Evolutionary conservation across 2,329 filamentous ascomycete genomes (phyloP), one percentile per base, ranked within the genome.

Genomic region (Graphilbum sp.): DNA sequence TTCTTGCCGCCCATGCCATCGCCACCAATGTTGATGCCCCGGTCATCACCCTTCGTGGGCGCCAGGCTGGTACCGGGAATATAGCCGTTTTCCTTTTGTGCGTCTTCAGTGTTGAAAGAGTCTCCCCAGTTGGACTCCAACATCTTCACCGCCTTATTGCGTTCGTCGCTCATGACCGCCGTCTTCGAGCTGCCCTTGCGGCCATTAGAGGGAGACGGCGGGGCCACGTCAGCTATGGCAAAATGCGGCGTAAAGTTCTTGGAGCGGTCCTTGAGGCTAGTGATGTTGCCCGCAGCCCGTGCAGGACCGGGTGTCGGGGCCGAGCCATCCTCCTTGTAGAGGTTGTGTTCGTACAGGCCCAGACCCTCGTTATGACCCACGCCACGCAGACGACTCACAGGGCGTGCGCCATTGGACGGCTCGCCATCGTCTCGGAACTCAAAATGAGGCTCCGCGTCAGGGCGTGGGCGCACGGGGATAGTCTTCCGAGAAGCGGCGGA

Each of bases 191-290:
- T 25, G 20, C 27, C 36, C 9, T 24, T 38, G 17, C 16, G 16
- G 27, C 27, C 29, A 20, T 21, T 56, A 25, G 57, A 47, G 38
- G 63, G 62, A 16, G 55, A 55, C 10, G 59, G 60, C 25, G 75
- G 72, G 43, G 74, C 73, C 31, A 74, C 64, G 53, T 93, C 85
- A 7, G 67, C 66, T 62, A 92, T 77, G 37, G 66, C 66, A 63
- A 86, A 94, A 49, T 94, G 83, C 17, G 75, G 58, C 35, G 76
- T 75, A 48, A 92, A 87, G 53, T 83, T 73, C 57, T 87, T 84
- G 51, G 66, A 67, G 39, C 83, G 79, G 55, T 78, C 72, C 51
- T 76, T 73, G 41, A 77, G 66, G 56, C 88, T 84, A 43, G 79
- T 81, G 40, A 83, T 73, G 49, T 77, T 74, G 35, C 68, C 69